Percentiles rank a stretch among this genome's conserved stretches.
These are phyloP conservation scores for Salix purpurea DNA, from an alignment of 345 rosid species.

Conservation along the genomic window DNA sequence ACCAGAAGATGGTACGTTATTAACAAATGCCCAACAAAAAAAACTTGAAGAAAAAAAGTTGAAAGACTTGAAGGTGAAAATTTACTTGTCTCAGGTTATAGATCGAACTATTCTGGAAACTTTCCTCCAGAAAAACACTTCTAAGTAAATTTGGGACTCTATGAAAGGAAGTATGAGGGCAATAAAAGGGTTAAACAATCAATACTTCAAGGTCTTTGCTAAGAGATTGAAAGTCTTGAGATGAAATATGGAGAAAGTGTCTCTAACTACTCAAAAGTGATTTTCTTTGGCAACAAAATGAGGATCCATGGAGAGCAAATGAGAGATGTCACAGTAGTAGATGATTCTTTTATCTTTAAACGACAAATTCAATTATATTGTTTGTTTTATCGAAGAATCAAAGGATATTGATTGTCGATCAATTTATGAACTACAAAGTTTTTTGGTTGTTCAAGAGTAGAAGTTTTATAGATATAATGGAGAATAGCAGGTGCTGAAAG, in stretches of 20 bases:
- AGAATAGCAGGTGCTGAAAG: not conserved
- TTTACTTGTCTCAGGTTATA: not conserved
- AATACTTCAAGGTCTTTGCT: not conserved
- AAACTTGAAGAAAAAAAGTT: not conserved
- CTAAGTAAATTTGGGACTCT: not conserved
- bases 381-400: not conserved
- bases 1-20: not conserved
- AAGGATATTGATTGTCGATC: not conserved
- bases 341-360: not conserved
- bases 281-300: accelerated
- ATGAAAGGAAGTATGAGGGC: not conserved
- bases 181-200: not conserved
- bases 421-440: not conserved
- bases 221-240: not conserved
- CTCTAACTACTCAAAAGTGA: no score
- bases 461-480: not conserved
- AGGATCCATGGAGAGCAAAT: not conserved
- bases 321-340: not conserved
- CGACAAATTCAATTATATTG: not conserved
- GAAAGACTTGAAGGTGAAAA: not conserved
- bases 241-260: not conserved
- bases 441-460: not conserved
- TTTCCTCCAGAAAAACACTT: not conserved
- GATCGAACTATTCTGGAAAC: not conserved
- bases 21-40: not conserved